These are phyloP conservation scores for Dendrobium nobile DNA, from an alignment of 106 monocot species.

Conservation along the genomic window DNA sequence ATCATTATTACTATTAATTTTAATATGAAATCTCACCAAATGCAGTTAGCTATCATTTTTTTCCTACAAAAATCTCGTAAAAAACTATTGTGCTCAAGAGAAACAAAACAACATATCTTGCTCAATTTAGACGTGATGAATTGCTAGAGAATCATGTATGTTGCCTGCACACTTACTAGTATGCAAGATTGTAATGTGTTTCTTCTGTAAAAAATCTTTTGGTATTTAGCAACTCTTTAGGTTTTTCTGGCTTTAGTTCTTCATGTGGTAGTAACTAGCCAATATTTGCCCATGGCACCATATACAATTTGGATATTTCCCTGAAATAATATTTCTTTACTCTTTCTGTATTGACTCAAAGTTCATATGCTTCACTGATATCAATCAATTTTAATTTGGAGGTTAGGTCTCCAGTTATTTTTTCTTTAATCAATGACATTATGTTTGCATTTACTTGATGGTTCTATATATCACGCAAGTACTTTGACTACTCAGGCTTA, in stretches of 20 bases:
- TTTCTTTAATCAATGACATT: not conserved
- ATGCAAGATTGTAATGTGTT: not conserved
- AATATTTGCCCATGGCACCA: not conserved
- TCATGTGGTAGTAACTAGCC: not conserved
- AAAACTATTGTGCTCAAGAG: not conserved
- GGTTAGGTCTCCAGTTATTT: not conserved
- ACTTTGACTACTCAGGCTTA: not conserved
- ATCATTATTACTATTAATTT: not conserved
- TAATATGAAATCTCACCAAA: not conserved
- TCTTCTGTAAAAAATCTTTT: not conserved
- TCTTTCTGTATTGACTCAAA: not conserved
- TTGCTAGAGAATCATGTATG: not conserved
- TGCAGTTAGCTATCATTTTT: not conserved
- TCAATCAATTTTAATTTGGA: no score
- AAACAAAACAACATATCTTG: not conserved
- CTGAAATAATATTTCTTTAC: not conserved
- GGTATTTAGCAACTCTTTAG: not conserved
- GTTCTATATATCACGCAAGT: not conserved
- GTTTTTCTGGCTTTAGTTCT: not conserved
- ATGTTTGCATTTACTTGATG: not conserved
- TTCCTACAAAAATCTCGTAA: not conserved
- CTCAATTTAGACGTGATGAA: not conserved
- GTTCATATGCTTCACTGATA: not conserved
- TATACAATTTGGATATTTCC: not conserved
- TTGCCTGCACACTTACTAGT: not conserved